A percentile compares a stretch with the other conserved stretches of the same genome.
Evolutionary conservation across 345 rosid species (phyloP).

Genomic region (Eucalyptus decipiens): DNA sequence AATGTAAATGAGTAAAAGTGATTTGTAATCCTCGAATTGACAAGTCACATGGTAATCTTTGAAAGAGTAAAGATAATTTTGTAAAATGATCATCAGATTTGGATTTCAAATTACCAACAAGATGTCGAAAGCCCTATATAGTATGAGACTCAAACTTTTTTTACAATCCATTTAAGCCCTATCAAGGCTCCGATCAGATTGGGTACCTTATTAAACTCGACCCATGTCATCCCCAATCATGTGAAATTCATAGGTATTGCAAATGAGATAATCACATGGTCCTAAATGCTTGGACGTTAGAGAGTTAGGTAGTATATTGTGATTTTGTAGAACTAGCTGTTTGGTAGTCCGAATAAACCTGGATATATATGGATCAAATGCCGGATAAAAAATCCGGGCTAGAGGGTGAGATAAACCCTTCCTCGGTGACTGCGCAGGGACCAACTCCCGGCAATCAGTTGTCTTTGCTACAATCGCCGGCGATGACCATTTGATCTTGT

Average conservation of each 20-base stretch:
- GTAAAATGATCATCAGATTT: background rate
- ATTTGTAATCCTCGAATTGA: background rate
- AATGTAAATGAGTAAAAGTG: background rate
- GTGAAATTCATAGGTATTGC: background rate
- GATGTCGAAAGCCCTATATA: accelerated
- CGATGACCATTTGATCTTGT: background rate
- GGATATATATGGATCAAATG: background rate
- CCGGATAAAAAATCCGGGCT: background rate
- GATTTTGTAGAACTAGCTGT: background rate
- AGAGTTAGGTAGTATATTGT: background rate
- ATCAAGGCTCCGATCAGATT: accelerated
- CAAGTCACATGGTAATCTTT: background rate
- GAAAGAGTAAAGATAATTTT: background rate
- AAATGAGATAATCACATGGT: background rate
- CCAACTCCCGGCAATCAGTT: background rate
- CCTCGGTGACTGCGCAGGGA: accelerated
- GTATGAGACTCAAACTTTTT: background rate
- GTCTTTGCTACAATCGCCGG: background rate
- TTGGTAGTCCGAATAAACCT: background rate
- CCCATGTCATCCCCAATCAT: background rate
- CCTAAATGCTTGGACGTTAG: background rate
- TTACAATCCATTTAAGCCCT: accelerated
- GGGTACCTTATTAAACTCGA: accelerated
- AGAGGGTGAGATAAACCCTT: background rate
- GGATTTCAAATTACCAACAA: background rate